These are phyloP conservation scores for Mycosphaerella arachidis DNA, from an alignment of 2,329 filamentous ascomycete species.

Conservation along the genomic window DNA sequence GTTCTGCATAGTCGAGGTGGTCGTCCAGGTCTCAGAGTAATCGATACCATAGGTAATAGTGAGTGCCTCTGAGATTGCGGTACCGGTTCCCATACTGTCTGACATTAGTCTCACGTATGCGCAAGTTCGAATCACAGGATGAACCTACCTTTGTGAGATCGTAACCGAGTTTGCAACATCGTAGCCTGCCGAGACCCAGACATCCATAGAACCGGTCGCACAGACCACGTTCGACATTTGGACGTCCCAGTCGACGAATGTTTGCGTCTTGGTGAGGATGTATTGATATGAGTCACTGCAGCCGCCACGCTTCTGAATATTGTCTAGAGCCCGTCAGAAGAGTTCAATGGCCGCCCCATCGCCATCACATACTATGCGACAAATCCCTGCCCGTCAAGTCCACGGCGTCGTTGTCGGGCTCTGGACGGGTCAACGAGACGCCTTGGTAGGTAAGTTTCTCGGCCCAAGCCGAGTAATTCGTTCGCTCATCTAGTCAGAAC, in stretches of 20 bases:
- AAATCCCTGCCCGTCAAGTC: too few relatives aligned
- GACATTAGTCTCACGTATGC: not conserved
- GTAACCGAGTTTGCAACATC: slow-evolving; percentile 8
- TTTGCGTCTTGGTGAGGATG: too few relatives aligned
- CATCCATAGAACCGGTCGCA: slow-evolving; percentile 5
- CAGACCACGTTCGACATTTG: slow-evolving; percentile 19
- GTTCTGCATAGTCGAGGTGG: slow-evolving; percentile 9
- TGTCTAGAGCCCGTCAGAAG: too few relatives aligned
- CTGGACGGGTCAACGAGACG: too few relatives aligned
- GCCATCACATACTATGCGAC: too few relatives aligned
- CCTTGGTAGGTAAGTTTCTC: too few relatives aligned
- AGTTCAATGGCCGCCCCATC: too few relatives aligned
- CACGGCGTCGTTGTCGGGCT: too few relatives aligned
- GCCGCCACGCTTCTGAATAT: too few relatives aligned
- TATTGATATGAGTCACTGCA: too few relatives aligned
- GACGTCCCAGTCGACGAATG: slow-evolving; percentile 18
- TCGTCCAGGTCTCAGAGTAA: slow-evolving; percentile 7
- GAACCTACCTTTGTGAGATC: not conserved
- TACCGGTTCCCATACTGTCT: not conserved
- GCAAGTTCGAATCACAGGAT: not conserved
- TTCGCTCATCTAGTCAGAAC: too few relatives aligned
- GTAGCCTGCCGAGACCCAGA: slow-evolving; percentile 10
- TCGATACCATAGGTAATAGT: slow-evolving; percentile 3
- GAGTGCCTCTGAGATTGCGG: not conserved
- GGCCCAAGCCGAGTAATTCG: too few relatives aligned